Conservation (phyloP, 2,329 filamentous ascomycete genomes). For the Mollisia scopiformis region DNA sequence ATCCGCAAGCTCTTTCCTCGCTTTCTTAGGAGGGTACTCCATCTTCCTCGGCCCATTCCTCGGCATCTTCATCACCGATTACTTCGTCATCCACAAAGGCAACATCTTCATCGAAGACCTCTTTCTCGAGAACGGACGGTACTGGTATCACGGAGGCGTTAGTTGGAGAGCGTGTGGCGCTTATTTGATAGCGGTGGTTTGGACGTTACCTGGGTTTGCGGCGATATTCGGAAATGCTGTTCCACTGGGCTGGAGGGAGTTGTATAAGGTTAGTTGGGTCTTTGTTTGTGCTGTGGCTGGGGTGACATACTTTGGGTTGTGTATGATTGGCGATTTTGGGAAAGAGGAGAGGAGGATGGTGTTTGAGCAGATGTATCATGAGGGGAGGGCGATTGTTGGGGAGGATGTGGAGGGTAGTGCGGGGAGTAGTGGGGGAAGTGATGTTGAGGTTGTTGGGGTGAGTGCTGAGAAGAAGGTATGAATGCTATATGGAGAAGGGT, state of each 20-base stretch:
- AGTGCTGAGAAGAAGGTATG: neutral
- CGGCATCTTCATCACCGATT: conserved; percentile 6
- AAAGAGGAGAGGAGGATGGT: neutral
- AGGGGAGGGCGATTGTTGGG: neutral
- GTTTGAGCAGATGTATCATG: neutral
- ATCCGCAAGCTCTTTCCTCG: neutral
- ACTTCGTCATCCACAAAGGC: conserved; percentile 2
- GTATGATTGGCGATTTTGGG: neutral
- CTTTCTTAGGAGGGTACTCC: conserved; percentile 7
- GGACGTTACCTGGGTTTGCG: neutral
- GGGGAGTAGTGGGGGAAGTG: neutral
- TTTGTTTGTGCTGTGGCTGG: neutral
- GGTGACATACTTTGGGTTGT: neutral
- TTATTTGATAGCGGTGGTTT: conserved; percentile 2
- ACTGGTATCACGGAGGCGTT: neutral
- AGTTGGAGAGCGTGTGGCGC: conserved; percentile 3
- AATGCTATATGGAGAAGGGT: neutral
- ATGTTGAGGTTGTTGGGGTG: neutral
- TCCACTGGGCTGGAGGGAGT: neutral
- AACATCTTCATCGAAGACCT: conserved; percentile 3
- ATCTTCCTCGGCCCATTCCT: conserved; percentile 5
- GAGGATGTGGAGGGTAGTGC: neutral
- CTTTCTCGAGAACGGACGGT: neutral
- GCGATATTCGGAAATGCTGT: conserved; percentile 1
- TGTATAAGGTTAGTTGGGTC: conserved; percentile 1